Base-by-base conservation (phyloP, 106 monocot genomes). In the Posidonia australis region DNA sequence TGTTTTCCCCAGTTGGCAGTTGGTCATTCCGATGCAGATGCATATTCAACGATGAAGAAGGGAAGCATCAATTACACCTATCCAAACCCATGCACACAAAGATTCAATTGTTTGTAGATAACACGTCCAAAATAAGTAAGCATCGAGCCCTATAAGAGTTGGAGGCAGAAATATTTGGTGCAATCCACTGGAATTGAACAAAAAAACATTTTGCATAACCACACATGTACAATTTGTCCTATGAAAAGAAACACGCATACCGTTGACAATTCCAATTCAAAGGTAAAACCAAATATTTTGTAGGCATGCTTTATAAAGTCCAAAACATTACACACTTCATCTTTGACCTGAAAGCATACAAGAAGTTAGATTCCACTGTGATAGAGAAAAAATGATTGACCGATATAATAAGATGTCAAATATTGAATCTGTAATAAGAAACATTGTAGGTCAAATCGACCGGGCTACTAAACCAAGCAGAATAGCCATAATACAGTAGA, bases 221-320 rank as follows among this genome's bases (percentile, higher is more conserved):
- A 64, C 1, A 18, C 16, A 47, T 24, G n/a, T n/a, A 71, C 12
- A 13, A 60, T 58, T 12, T 47, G 21, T 23, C 13, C 31, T 54
- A 16, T 62, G 10, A 36, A 13, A 31, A 20, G 29, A 21, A 24
- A 71, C n/a, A 43, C 30, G 14, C 24, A 16, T 81, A 98, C 96
- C 75, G 98, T 98, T 61, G 98, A 98, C 63, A 98, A 70, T 67
- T 98, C 98, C 80, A 98, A 52, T 48, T 98, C 91, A 76, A 80
- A 98, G 27, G 80, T 98, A 70, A 98, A 98, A 19, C 87, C 98
- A 72, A 98, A 98, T 77, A 88, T 73, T 28, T 73, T 68, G 63
- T 98, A 98, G 11, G 62, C 76, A 78, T 91, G 67, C 70, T 72
- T 81, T 31, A 91, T 83, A 67, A 98, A 91, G 5, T 98, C 98